A percentile compares a stretch with the other conserved stretches of the same genome.
Evolutionary conservation across 768 basidiomycete genomes (phyloP).

Genomic region (Pholiota conissans): DNA sequence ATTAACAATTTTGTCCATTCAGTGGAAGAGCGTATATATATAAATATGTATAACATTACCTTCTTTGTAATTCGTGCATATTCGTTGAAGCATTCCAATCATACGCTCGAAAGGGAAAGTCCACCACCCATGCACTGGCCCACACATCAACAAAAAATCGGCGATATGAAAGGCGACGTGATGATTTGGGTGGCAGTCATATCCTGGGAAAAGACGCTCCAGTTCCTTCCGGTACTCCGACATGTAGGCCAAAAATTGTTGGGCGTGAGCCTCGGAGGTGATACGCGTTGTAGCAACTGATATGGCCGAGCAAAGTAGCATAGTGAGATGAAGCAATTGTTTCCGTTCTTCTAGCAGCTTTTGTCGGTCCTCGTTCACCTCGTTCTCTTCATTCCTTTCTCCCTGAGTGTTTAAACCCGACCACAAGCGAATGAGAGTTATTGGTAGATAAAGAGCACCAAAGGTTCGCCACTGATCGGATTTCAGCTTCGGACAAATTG

Average conservation of each 20-base stretch:
- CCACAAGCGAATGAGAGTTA: conserved; percentile 37
- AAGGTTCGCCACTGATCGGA: conserved; percentile 37
- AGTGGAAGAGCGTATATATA: not conserved
- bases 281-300: conserved; percentile 1
- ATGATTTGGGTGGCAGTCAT: conserved; percentile 22
- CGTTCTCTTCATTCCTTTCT: not conserved
- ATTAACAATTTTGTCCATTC: not conserved
- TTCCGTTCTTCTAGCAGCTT: too few species aligned
- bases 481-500: conserved; percentile 27
- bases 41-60: too few species aligned
- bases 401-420: not conserved
- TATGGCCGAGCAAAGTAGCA: conserved; percentile 9
- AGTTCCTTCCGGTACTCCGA: not conserved
- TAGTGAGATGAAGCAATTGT: conserved; percentile 9
- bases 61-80: conserved; percentile 28
- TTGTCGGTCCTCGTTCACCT: too few species aligned
- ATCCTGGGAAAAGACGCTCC: not conserved
- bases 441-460: conserved; percentile 29
- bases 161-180: conserved; percentile 22
- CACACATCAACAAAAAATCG: conserved; percentile 23
- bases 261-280: not conserved
- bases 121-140: conserved; percentile 40
- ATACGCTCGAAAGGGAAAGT: conserved; percentile 35
- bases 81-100: conserved; percentile 35
- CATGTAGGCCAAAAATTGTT: not conserved